Base-by-base conservation (phyloP, 192 early-diverging fungal genomes). In the Mortierella claussenii region DNA sequence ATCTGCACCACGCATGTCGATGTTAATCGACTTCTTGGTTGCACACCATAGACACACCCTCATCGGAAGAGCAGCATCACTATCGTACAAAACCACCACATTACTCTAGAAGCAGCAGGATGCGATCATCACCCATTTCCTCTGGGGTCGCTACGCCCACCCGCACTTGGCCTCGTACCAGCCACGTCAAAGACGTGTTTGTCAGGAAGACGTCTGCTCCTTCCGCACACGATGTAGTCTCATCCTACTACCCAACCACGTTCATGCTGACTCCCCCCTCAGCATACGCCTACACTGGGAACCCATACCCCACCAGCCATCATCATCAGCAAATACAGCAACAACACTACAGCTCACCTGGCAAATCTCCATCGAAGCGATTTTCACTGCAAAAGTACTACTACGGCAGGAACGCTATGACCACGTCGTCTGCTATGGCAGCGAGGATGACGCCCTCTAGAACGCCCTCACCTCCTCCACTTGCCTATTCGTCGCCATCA, bases 351-450 rank as follows among this genome's bases (percentile, higher is more conserved):
- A 52, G n/a, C 21, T 34, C 36, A 5, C 21, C 36, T 2, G 69
- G 69, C 23, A 71, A 71, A 28, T 67, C 65, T 12, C 73, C 73
- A 21, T 76, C 73, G 2, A 76, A 76, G 45, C 49, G 73, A 9
- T 43, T 76, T 47, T 76, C 73, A 0, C 64, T 76, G 5, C 73
- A 76, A 62, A 76, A 76, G 30, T 76, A 76, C 47, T 76, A 76
- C 53, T 76, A 76, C 28, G 53, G 73, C 36, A 47, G 73, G 28
- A 76, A 76, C 31, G 43, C 59, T n/a, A 76, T 76, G 73, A 32
- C 45, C 15, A 26, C 54, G 9, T 23, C 59, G 0, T 33, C 68
- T 18, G 33, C 64, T 20, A n/a, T n/a, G n/a, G 17, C 55, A 15
- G 34, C 55, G 34, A 42, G 69, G 37, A 65, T 62, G 46, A 56